Conservation (phyloP, 2,329 filamentous ascomycete genomes). For the Botrytis byssoidea region DNA sequence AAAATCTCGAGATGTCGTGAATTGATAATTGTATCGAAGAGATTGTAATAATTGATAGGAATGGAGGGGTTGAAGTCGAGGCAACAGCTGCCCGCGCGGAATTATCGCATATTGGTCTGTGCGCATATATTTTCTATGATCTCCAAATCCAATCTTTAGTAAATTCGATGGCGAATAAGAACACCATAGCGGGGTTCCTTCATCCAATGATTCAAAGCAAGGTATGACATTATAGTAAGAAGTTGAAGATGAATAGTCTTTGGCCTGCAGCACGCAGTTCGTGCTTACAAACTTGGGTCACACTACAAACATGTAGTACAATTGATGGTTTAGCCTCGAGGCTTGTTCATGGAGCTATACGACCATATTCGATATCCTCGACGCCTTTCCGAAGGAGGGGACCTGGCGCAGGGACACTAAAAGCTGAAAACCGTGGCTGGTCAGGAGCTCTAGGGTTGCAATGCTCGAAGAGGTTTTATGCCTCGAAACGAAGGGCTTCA, state of each 20-base stretch:
- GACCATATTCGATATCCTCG: conserved; percentile 25
- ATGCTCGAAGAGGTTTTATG: conserved; percentile 21
- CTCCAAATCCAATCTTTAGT: neutral
- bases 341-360: conserved; percentile 27
- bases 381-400: neutral
- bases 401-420: neutral
- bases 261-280: conserved; percentile 32
- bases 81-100: conserved; percentile 15
- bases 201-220: neutral
- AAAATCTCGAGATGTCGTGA: neutral
- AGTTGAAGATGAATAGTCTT: conserved; percentile 32
- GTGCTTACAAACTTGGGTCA: conserved; percentile 30
- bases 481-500: neutral
- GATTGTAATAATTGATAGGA: neutral
- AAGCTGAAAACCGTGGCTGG: neutral
- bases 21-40: neutral
- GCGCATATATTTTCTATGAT: neutral
- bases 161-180: neutral
- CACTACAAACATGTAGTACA: conserved; percentile 28
- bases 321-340: conserved; percentile 31
- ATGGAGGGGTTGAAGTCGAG: conserved; percentile 19
- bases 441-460: conserved; percentile 1
- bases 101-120: conserved; percentile 10
- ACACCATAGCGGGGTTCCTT: neutral
- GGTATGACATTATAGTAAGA: conserved; percentile 26